Evolutionary conservation across 352 stramenopile species (phyloP), one percentile per base, ranked within the genome.

Genomic region (Phytophthora idaei): DNA sequence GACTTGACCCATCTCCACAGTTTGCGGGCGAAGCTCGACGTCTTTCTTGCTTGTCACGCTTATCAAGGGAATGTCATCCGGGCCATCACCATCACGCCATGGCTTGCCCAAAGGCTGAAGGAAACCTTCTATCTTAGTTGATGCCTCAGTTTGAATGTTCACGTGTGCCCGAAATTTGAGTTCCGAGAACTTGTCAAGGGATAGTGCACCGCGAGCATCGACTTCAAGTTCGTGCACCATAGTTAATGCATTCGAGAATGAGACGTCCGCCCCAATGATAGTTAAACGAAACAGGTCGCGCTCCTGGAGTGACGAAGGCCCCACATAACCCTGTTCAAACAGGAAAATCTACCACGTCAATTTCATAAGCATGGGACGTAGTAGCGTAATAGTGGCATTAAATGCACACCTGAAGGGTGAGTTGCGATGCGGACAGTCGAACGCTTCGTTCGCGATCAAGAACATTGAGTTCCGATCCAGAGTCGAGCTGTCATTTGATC

Each of bases 181-280:
- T 14, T 83, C 76, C 1, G 86, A 88, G 63, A 84, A 94, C 48
- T 89, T 88, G 56, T 94, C 86, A 51, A 94, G 67, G 2, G 67
- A 63, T 21, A 84, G 49, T 5, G 47, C 57, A 29, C 74, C 72
- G 8, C 56, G 46, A 44, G 78, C 76, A 42, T 59, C 39, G 7
- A 86, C 52, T 28, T 75, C 57, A 7, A 89, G 69, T 12, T 71
- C 54, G 11, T 79, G 58, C 3, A 81, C 69, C 57, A 89, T 69
- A 14, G 73, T 52, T 21, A 87, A 60, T 45, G 74, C 77, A 67
- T 89, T 83, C 1, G 77, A 81, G 56, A 89, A 74, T 12, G 76
- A 79, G n/a, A 86, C 61, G 36, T 82, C 73, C 27, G 9, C 39
- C 17, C 57, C 76, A 51, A 77, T 55, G 8, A 89, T 66, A 15